Conservation (phyloP, 2,329 filamentous ascomycete genomes). For the Cladosporium phlei region DNA sequence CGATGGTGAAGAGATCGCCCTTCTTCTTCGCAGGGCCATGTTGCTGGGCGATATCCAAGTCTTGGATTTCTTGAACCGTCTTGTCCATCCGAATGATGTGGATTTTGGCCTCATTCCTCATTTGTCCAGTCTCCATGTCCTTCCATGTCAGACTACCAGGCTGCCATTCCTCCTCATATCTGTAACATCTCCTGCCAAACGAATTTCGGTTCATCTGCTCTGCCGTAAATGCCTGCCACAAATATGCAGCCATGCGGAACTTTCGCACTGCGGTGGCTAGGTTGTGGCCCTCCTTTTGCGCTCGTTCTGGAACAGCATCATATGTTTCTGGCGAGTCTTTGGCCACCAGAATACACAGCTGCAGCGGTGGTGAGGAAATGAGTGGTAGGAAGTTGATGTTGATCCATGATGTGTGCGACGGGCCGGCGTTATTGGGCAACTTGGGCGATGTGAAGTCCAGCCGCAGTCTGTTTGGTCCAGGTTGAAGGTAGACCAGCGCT, state of each 20-base stretch:
- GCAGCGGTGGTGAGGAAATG: slow-evolving; percentile 72
- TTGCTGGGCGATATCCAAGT: slow-evolving; percentile 74
- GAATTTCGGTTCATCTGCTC: slow-evolving; percentile 93
- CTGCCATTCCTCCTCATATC: slow-evolving; percentile 94
- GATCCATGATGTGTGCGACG: slow-evolving; percentile 72
- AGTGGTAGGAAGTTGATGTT: slow-evolving; percentile 83
- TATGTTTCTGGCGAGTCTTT: slow-evolving; percentile 84
- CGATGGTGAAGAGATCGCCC: slow-evolving; percentile 71
- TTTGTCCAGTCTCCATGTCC: slow-evolving; percentile 64
- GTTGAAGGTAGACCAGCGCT: slow-evolving; percentile 80
- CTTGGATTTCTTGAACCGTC: slow-evolving; percentile 77
- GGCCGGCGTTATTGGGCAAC: slow-evolving; percentile 64
- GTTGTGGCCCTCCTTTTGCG: slow-evolving; percentile 74
- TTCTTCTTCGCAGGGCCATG: slow-evolving; percentile 64
- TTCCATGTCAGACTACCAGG: slow-evolving; percentile 72
- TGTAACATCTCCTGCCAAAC: slow-evolving; percentile 77
- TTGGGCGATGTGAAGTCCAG: slow-evolving; percentile 84
- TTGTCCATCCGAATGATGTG: slow-evolving; percentile 79
- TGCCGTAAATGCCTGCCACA: slow-evolving; percentile 95
- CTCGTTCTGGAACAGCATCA: slow-evolving; percentile 71
- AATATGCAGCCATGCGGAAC: slow-evolving; percentile 88
- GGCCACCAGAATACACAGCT: slow-evolving; percentile 80
- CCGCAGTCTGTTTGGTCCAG: slow-evolving; percentile 80
- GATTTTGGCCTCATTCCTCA: slow-evolving; percentile 86
- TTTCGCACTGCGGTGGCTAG: slow-evolving; percentile 79